These are phyloP conservation scores for Incumbomyces delicatus DNA, from an alignment of 2,329 filamentous ascomycete species.

Conservation along the genomic window DNA sequence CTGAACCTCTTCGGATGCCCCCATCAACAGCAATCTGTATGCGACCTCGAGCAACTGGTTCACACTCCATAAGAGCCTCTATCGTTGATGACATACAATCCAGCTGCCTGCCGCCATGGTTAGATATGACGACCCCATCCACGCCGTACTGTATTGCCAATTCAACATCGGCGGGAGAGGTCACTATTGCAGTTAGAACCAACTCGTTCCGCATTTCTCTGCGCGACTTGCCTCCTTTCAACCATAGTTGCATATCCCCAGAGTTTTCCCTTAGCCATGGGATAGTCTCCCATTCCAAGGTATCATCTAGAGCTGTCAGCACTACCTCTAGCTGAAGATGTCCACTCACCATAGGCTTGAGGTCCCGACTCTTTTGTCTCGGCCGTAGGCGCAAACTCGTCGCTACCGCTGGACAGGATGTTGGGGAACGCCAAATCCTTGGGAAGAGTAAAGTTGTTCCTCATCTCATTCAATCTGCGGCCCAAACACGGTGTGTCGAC, in stretches of 20 bases:
- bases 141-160: conserved; percentile 15
- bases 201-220: conserved; percentile 13
- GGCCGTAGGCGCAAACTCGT: conserved; percentile 11
- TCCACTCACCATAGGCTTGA: neutral
- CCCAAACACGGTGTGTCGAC: conserved; percentile 48
- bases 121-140: conserved; percentile 17
- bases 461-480: conserved; percentile 43
- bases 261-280: conserved; percentile 37
- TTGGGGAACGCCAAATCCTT: conserved; percentile 19
- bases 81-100: conserved; percentile 17
- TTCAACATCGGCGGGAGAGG: conserved; percentile 15
- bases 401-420: conserved; percentile 19
- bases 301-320: conserved; percentile 24
- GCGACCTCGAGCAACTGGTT: conserved; percentile 20
- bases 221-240: conserved; percentile 20
- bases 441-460: conserved; percentile 38
- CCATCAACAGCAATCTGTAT: conserved; percentile 26
- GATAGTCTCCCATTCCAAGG: conserved; percentile 45
- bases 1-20: conserved; percentile 27
- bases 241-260: conserved; percentile 17
- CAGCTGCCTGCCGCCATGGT: conserved; percentile 18
- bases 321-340: neutral
- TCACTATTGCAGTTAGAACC: conserved; percentile 11
- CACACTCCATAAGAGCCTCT: conserved; percentile 16
- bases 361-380: conserved; percentile 21